Base-by-base conservation (phyloP, 495 filamentous ascomycete genomes). In the Hypoxylon perforatum region DNA sequence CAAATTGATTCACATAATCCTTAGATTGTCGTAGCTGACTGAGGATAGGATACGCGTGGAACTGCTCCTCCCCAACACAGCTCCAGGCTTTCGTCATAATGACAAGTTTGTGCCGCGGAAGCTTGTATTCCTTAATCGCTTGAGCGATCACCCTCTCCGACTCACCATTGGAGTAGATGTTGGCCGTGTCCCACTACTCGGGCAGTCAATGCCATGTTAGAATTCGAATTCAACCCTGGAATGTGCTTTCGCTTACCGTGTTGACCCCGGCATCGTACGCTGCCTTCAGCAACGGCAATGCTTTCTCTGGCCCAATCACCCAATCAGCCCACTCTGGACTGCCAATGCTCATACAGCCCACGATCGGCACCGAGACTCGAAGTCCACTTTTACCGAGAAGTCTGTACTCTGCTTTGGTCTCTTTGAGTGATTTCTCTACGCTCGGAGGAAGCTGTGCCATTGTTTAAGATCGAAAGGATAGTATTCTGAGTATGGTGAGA, bases 331-430 rank as follows among this genome's bases (percentile, higher is more conserved):
- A 77, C 28, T 81, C 74, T 0, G 75, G 57, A 15, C 76, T 77
- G n/a, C 89, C 90, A 53, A 85, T 86, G 61, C 81, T 84, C 88
- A 91, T 91, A 54, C 85, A 82, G 6, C 89, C 89, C 5, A 91
- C 78, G 60, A 89, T 87, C 54, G 89, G 82, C 25, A 85, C 85
- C 15, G 88, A 88, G 60, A 91, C 78, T 51, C 85, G 86, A 28
- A 92, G 84, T 36, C 90, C 90, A 21, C 83, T 87, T 28, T 80
- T 84, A 17, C 89, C 89, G 11, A 92, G 79, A 18, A 80, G 78
- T n/a, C 73, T 76, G 67, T 84, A 84, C 51, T 83, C 76, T 56
- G 73, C 77, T 67, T 80, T 82, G 14, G 44, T 47, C 35, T 38
- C 35, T 10, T 38, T 38, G 35, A 38, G 35, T 52, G 74, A 72